Evolutionary conservation across 768 basidiomycete species (phyloP).

Genomic region (Cyclocybe cylindracea): DNA sequence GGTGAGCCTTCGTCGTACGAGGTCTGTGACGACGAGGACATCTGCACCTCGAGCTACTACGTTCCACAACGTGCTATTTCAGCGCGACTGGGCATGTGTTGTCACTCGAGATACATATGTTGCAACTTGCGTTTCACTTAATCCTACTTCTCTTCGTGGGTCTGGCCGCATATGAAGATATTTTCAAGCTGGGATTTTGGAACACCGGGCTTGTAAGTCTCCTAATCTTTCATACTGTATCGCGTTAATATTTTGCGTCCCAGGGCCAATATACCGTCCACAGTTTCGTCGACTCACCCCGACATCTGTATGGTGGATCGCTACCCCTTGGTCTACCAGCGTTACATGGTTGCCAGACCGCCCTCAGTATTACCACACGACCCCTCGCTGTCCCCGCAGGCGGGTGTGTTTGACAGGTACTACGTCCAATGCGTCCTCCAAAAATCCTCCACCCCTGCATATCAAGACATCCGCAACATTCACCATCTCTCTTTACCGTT

Average conservation of each 20-base stretch:
- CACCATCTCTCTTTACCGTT: conserved; percentile 10
- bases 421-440: conserved; percentile 20
- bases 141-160: conserved; percentile 12
- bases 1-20: conserved; percentile 8
- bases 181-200: conserved; percentile 17
- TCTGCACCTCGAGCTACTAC: conserved; percentile 8
- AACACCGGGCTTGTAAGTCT: conserved; percentile 17
- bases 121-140: conserved; percentile 14
- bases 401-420: conserved; percentile 10
- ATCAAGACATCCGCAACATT: conserved; percentile 12
- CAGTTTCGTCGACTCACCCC: conserved; percentile 1
- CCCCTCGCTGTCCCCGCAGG: conserved; percentile 12
- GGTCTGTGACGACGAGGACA: conserved; percentile 13
- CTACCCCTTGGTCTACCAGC: not conserved
- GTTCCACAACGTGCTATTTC: conserved; percentile 11
- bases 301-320: conserved; percentile 4
- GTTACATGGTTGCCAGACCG: conserved; percentile 15
- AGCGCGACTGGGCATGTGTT: conserved; percentile 7
- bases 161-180: conserved; percentile 10
- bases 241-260: conserved; percentile 7
- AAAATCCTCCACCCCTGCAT: conserved; percentile 14
- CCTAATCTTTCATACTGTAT: conserved; percentile 7
- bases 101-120: not conserved
- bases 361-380: conserved; percentile 10
- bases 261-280: conserved; percentile 4